Evolutionary conservation across 208 protist genomes (phyloP).

Genomic region (Leishmania lainsoni): DNA sequence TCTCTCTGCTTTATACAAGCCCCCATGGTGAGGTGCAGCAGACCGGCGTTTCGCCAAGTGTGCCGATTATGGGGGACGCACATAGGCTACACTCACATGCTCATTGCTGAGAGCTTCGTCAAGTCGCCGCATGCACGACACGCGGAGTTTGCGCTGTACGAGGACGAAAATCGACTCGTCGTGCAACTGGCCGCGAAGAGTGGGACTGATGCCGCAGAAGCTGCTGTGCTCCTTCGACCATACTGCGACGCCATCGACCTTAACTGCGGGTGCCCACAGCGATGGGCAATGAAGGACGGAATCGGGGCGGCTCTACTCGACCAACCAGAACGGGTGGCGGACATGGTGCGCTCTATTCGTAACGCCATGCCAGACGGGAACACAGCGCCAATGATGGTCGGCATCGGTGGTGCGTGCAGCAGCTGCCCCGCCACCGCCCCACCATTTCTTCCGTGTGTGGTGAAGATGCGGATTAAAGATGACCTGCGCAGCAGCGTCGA

Average conservation of each 20-base stretch:
- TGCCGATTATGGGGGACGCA: conserved; percentile 74
- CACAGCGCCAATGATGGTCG: background rate
- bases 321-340: conserved; percentile 73
- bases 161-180: conserved; percentile 71
- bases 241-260: conserved; percentile 90
- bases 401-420: conserved; percentile 1
- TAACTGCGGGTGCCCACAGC: conserved; percentile 95
- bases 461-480: conserved; percentile 88
- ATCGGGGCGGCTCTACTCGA: conserved; percentile 75
- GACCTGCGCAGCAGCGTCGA: conserved; percentile 78
- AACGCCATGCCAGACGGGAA: conserved; percentile 42
- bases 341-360: conserved; percentile 74
- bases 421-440: background rate
- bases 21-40: conserved; percentile 94
- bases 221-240: conserved; percentile 49
- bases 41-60: conserved; percentile 81
- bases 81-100: conserved; percentile 93
- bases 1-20: conserved; percentile 72
- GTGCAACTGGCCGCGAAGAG: conserved; percentile 85
- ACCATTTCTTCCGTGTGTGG: conserved; percentile 50
- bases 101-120: conserved; percentile 85
- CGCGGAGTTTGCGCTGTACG: conserved; percentile 79
- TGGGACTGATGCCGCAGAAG: conserved; percentile 57
- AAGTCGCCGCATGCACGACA: conserved; percentile 69
- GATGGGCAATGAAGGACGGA: conserved; percentile 85